Base-by-base conservation (phyloP, 2,329 filamentous ascomycete genomes). In the Xylariaceae sp. region DNA sequence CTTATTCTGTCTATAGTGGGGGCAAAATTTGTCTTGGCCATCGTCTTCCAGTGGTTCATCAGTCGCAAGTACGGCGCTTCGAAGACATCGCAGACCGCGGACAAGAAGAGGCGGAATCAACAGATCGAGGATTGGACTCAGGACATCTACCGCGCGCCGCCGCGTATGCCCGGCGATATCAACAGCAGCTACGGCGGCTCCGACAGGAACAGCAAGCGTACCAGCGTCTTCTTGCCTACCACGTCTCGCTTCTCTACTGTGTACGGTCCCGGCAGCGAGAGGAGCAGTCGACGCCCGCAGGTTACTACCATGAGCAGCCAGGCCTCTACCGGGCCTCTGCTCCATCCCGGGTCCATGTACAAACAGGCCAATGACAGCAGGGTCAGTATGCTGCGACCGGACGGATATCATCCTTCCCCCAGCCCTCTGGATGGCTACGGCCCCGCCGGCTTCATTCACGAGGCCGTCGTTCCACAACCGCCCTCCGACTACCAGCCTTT, bases 71-170 rank as follows among this genome's bases (percentile, higher is more conserved):
- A 90, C 57, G 89, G 83, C 3, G 87, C 90, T 1, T 68, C 75
- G 33, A 95, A 87, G 64, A 94, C 90, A 1, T 90, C 87, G 2
- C 83, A 94, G 61, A 80, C 79, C 12, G 80, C 82, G 4, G 79
- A 92, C 60, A 78, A 82, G 50, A 88, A 90, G 61, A 84, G 89
- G 65, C 81, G 92, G 43, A 84, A 89, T 52, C 81, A 84, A 52
- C 88, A 97, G 66, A 98, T 98, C 50, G 92, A 98, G 62, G 90
- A 96, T 55, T 98, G 92, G 92, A 84, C 83, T 11, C 87, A 97
- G 50, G 92, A 98, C 57, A 98, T 98, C 54, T 97, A 98, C 63
- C 85, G 88, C 30, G 85, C 90, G 3, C 88, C 88, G 16, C 81
- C 84, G 38, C 85, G 88, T 50, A 72, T 96, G 48, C 76, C 83